These are phyloP conservation scores for Xerocomellus amylosporus DNA, from an alignment of 768 basidiomycete species.

Conservation along the genomic window DNA sequence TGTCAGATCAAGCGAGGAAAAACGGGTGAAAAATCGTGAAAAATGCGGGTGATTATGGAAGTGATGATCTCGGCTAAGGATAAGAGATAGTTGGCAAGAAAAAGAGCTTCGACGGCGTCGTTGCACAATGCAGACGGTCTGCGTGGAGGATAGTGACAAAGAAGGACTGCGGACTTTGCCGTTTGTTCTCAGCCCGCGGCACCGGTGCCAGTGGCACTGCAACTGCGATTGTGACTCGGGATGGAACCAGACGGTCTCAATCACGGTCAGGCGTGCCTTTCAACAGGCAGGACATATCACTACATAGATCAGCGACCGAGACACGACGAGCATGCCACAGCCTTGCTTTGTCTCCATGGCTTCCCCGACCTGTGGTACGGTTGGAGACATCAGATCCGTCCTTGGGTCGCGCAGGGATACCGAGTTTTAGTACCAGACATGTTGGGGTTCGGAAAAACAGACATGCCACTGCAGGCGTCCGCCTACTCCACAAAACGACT, in stretches of 20 bases:
- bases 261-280: constrained; percentile 48
- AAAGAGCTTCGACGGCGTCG: constrained; percentile 4
- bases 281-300: constrained; percentile 64
- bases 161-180: constrained; percentile 30
- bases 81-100: constrained; percentile 10
- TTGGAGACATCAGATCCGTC: constrained; percentile 71
- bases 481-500: constrained; percentile 61
- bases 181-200: constrained; percentile 23
- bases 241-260: constrained; percentile 12
- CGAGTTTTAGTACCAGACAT: constrained; percentile 55
- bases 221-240: constrained; percentile 1
- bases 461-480: constrained; percentile 52
- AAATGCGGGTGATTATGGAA: constrained; percentile 3
- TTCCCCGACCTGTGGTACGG: constrained; percentile 77
- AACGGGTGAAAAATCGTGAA: constrained; percentile 20
- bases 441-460: constrained; percentile 63
- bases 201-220: constrained; percentile 26
- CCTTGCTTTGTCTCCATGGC: constrained; percentile 75
- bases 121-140: constrained; percentile 13
- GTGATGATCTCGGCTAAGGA: constrained; percentile 15
- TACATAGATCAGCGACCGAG: constrained; percentile 68
- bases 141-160: constrained; percentile 30
- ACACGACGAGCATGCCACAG: constrained; percentile 37
- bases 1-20: constrained; percentile 23
- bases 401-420: constrained; percentile 61